phyloP scores from a whole-genome alignment of 2,329 filamentous ascomycete genomes.

The Cordyceps fumosorosea region DNA sequence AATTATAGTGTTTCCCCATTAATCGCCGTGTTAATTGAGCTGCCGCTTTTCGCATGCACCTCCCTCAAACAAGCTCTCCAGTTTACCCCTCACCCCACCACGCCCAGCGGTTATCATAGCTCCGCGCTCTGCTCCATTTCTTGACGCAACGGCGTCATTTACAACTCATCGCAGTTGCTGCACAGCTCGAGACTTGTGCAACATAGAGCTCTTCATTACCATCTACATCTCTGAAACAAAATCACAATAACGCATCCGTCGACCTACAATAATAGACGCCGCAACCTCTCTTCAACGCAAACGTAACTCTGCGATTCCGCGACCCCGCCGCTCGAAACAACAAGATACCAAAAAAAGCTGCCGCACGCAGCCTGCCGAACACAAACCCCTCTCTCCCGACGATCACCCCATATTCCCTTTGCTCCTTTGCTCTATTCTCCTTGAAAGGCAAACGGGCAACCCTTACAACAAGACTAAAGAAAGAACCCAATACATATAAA shows the following conservation, averaged over 20 bases:
- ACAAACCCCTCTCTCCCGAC: not conserved
- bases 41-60: no score
- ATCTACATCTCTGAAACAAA: no score
- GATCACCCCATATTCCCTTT: no score
- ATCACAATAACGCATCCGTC: not conserved
- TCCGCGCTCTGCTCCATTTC: not conserved
- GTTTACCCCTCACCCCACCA: not conserved
- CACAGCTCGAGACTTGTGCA: no score
- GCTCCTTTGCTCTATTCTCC: not conserved
- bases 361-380: not conserved
- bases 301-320: not conserved
- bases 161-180: no score
- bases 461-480: not conserved
- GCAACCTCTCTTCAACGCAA: not conserved
- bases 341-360: not conserved
- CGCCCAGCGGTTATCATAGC: not conserved
- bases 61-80: not conserved
- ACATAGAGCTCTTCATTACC: no score
- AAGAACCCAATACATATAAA: not conserved
- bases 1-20: no score
- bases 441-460: not conserved
- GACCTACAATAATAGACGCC: not conserved
- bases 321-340: conserved; percentile 10
- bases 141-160: not conserved
- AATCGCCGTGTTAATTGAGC: no score